Conservation (phyloP, 2,329 filamentous ascomycete species). For the Cladosporium sp. region DNA sequence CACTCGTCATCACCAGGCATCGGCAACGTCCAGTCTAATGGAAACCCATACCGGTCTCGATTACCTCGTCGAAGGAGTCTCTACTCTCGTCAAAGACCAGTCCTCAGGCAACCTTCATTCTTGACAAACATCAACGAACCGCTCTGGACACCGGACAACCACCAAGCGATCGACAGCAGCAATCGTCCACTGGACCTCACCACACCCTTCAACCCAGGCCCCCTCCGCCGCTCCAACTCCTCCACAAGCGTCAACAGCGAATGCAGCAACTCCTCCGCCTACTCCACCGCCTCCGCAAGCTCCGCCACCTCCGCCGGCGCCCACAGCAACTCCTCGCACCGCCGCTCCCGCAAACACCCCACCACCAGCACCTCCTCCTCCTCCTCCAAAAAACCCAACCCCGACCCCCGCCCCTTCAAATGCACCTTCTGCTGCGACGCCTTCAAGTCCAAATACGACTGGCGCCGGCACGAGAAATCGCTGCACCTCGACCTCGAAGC, state of each 20-base stretch:
- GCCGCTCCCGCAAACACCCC: background rate
- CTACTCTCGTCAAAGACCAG: background rate
- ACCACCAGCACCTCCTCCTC: background rate
- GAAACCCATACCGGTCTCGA: background rate
- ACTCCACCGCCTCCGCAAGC: constrained; percentile 7
- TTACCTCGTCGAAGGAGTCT: background rate
- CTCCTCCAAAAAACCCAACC: background rate
- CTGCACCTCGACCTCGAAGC: constrained; percentile 7
- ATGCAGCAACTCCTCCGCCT: constrained; percentile 2
- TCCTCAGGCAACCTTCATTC: background rate
- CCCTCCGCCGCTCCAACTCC: background rate
- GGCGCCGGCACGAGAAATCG: constrained; percentile 9
- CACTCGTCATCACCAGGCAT: background rate
- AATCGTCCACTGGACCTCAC: too few relatives aligned
- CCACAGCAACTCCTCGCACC: background rate
- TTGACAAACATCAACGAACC: background rate
- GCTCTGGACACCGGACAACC: background rate
- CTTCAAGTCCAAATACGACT: constrained; percentile 12
- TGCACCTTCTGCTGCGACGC: constrained; percentile 10
- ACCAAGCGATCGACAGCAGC: background rate
- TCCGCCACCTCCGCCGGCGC: background rate
- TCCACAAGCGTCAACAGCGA: constrained; percentile 1
- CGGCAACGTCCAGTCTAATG: background rate
- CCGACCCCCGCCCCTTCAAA: background rate
- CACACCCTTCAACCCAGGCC: background rate